phyloP scores from a whole-genome alignment of 2,329 filamentous ascomycete species.

The Beauveria caledonica region DNA sequence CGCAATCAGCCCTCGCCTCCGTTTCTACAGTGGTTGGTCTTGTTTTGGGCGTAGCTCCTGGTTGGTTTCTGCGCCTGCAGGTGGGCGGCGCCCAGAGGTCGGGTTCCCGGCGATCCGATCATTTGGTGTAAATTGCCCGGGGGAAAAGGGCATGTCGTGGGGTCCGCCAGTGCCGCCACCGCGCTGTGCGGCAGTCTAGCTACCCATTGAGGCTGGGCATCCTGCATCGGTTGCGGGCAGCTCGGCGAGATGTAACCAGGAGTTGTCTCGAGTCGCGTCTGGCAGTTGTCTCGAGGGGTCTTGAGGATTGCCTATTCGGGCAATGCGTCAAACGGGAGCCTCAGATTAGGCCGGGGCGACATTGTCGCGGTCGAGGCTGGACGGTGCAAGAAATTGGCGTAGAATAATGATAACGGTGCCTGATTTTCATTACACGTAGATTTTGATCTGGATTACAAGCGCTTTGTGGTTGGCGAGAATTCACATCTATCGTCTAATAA shows the following conservation, averaged over 20 bases:
- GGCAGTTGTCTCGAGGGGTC: constrained; percentile 16
- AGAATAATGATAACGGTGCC: background rate
- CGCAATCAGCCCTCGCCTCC: background rate
- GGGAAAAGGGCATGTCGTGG: background rate
- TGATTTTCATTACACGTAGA: background rate
- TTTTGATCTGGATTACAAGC: background rate
- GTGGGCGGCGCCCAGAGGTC: background rate
- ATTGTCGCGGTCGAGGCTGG: background rate
- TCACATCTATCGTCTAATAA: background rate
- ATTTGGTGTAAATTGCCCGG: background rate
- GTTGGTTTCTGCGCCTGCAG: background rate
- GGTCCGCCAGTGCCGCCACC: background rate
- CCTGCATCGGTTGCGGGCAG: background rate
- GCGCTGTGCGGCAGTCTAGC: background rate
- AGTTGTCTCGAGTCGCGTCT: constrained; percentile 28
- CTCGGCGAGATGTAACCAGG: constrained; percentile 23
- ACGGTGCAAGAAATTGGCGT: too few relatives aligned
- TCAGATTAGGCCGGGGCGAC: background rate
- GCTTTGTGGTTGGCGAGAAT: background rate
- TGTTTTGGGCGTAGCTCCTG: background rate
- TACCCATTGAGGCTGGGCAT: too few relatives aligned
- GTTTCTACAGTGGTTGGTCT: background rate
- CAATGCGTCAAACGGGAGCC: constrained; percentile 11
- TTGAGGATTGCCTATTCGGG: constrained; percentile 13
- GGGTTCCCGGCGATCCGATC: constrained; percentile 8